These are phyloP conservation scores for Gymnopilus dilepis DNA, from an alignment of 768 basidiomycete species.

Conservation along the genomic window DNA sequence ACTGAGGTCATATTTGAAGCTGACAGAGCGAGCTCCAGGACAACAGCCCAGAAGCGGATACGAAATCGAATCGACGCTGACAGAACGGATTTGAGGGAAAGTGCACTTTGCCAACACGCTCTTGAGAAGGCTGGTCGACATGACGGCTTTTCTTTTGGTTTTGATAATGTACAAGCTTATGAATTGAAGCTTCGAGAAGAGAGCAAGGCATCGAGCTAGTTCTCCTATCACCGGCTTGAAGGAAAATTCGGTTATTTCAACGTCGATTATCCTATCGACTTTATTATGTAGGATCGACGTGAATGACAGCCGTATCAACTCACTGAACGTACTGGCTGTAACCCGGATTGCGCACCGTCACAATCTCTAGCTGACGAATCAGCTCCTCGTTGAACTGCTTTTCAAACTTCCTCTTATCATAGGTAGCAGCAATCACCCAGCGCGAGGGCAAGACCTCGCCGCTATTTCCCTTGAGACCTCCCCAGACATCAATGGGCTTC, in stretches of 20 bases:
- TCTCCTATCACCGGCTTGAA: not conserved
- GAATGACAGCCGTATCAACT: not conserved
- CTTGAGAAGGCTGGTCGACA: not conserved
- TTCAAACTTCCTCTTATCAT: not conserved
- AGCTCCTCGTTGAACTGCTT: not conserved
- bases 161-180: not conserved
- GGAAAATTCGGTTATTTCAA: not conserved
- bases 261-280: not conserved
- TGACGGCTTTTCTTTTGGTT: not conserved
- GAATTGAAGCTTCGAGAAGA: not conserved
- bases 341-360: not conserved
- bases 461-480: not conserved
- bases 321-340: not conserved
- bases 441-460: not conserved
- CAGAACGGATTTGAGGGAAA: not conserved
- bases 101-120: not conserved
- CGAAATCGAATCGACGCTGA: not conserved
- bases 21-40: not conserved
- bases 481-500: not conserved
- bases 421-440: too few species aligned
- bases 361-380: conserved; percentile 4
- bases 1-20: not conserved
- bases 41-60: not conserved
- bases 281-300: not conserved
- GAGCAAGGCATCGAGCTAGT: conserved; percentile 1